A percentile compares a stretch with the other conserved stretches of the same genome.
Evolutionary conservation across 768 basidiomycete genomes (phyloP).

Genomic region (Lyophyllum decastes): DNA sequence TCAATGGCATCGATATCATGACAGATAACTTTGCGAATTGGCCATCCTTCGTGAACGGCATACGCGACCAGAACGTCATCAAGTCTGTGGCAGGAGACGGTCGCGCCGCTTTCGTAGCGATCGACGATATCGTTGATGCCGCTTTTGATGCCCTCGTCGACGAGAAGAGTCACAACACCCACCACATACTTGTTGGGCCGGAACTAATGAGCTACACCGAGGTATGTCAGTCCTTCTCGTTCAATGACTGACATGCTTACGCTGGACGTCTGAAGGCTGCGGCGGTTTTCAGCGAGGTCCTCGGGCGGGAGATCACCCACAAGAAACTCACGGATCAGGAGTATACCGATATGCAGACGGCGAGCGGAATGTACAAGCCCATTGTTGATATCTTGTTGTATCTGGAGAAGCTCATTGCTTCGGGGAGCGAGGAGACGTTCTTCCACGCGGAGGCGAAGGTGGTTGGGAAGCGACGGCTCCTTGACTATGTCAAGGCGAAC

Average conservation of each 20-base stretch:
- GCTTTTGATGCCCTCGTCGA: slow-evolving; percentile 30
- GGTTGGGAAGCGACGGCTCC: slow-evolving; percentile 22
- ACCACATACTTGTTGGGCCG: slow-evolving; percentile 33
- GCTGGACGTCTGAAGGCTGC: slow-evolving; percentile 26
- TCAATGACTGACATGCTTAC: too few species aligned
- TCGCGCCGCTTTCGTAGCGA: slow-evolving; percentile 27
- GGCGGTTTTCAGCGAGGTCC: slow-evolving; percentile 21
- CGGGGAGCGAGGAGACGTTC: slow-evolving; percentile 23
- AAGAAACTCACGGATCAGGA: slow-evolving; percentile 21
- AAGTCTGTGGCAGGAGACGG: slow-evolving; percentile 28
- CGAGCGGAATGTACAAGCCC: slow-evolving; percentile 17
- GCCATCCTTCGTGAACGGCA: slow-evolving; percentile 15
- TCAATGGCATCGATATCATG: slow-evolving; percentile 5
- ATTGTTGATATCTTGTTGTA: slow-evolving; percentile 18
- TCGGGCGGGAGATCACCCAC: slow-evolving; percentile 31
- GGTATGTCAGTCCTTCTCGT: slow-evolving; percentile 14
- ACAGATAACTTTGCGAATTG: background rate
- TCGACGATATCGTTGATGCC: slow-evolving; percentile 34
- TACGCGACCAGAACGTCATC: slow-evolving; percentile 26
- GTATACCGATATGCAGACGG: slow-evolving; percentile 12
- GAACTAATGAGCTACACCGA: slow-evolving; percentile 31
- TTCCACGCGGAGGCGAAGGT: slow-evolving; percentile 20
- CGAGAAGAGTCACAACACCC: slow-evolving; percentile 23
- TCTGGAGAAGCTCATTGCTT: slow-evolving; percentile 18
- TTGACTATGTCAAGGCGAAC: background rate